Conservation (phyloP, 306 rosid genomes). For the Quercus gilva region DNA sequence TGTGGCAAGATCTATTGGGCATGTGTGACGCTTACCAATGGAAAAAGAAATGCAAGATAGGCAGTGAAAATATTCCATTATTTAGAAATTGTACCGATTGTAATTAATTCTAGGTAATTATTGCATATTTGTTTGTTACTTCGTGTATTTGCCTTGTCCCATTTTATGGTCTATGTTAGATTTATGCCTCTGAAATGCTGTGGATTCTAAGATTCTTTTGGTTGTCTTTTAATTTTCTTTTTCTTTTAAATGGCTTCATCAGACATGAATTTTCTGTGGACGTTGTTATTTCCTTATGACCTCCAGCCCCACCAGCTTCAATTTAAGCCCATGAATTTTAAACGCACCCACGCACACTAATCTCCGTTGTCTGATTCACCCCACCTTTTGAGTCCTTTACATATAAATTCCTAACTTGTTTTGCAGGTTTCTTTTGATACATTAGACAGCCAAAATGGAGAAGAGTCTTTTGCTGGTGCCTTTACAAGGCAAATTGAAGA, state of each 20-base stretch:
- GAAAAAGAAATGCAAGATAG: too few species aligned
- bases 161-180: background rate
- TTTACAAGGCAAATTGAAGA: constrained; percentile 39
- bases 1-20: too few species aligned
- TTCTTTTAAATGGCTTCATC: background rate
- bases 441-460: constrained; percentile 43
- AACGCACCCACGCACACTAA: background rate
- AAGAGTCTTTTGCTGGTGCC: constrained; percentile 31
- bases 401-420: constrained; percentile 13
- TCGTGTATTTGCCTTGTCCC: background rate
- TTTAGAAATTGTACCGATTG: too few species aligned
- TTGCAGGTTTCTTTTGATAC: constrained; percentile 33
- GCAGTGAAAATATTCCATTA: too few species aligned
- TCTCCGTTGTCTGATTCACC: constrained; percentile 5
- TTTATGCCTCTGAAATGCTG: background rate
- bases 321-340: background rate
- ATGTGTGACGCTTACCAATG: too few species aligned
- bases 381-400: constrained; percentile 8
- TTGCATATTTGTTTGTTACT: background rate
- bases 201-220: background rate
- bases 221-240: too few species aligned
- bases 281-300: background rate
- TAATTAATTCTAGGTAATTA: background rate
- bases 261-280: background rate
- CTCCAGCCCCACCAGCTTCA: background rate